phyloP scores from a whole-genome alignment of 768 basidiomycete genomes.

The Paxillus involutus region DNA sequence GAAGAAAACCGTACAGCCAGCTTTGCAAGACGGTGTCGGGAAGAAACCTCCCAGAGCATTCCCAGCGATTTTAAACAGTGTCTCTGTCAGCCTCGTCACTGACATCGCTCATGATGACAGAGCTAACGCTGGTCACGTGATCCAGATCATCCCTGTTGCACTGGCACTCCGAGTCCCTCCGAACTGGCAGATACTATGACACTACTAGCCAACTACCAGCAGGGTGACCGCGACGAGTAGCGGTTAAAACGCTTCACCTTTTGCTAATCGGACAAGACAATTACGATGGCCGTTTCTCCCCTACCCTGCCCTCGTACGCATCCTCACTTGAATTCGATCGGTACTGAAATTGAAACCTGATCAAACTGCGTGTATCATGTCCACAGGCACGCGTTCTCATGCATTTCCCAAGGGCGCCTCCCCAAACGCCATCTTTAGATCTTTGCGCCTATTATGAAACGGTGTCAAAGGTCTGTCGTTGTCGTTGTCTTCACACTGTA shows the following conservation, averaged over 20 bases:
- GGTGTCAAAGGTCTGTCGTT: not conserved
- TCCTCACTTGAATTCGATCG: not conserved
- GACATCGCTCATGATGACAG: not conserved
- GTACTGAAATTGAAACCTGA: too few relatives aligned
- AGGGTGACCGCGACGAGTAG: too few relatives aligned
- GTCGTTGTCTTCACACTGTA: not conserved
- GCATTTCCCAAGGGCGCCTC: too few relatives aligned
- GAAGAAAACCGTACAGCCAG: slow-evolving; percentile 7
- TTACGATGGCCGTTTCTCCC: too few relatives aligned
- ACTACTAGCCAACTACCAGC: too few relatives aligned
- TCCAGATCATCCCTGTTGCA: not conserved
- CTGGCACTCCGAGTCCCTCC: too few relatives aligned
- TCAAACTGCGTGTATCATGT: not conserved
- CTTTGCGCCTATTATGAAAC: not conserved
- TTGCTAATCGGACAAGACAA: too few relatives aligned
- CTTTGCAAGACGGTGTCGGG: slow-evolving; percentile 7
- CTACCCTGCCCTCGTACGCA: not conserved
- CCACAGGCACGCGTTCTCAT: not conserved
- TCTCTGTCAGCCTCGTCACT: not conserved
- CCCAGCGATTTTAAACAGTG: slow-evolving; percentile 12
- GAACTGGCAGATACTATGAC: too few relatives aligned
- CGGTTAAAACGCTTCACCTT: too few relatives aligned
- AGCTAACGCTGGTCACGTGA: not conserved
- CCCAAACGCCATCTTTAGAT: too few relatives aligned
- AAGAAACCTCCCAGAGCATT: slow-evolving; percentile 11